phyloP scores from a whole-genome alignment of 2,329 filamentous ascomycete genomes.

The Trichophyton equinum region DNA sequence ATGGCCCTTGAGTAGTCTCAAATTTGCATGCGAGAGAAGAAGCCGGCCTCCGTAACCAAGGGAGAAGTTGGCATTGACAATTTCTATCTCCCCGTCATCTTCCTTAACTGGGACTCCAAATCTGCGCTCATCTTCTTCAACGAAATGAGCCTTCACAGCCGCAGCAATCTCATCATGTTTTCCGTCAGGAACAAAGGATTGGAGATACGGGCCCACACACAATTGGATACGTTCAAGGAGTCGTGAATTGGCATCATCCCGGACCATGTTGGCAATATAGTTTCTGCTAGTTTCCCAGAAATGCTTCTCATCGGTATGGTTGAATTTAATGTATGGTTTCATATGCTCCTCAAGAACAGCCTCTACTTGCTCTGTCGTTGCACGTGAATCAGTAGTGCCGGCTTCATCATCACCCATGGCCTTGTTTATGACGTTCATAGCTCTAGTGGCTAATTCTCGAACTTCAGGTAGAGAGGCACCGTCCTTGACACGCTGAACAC shows the following conservation, averaged over 20 bases:
- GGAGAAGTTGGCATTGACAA: constrained; percentile 96
- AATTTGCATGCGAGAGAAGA: constrained; percentile 86
- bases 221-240: constrained; percentile 58
- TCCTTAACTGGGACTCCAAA: constrained; percentile 74
- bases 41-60: constrained; percentile 97
- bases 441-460: constrained; percentile 72
- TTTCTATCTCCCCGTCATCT: constrained; percentile 84
- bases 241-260: constrained; percentile 76
- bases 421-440: constrained; percentile 76
- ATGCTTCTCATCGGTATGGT: constrained; percentile 48
- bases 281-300: constrained; percentile 54
- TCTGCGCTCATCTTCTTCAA: constrained; percentile 76
- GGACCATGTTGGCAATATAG: constrained; percentile 74
- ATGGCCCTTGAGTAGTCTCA: constrained; percentile 88
- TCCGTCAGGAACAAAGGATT: constrained; percentile 51
- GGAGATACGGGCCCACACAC: constrained; percentile 63
- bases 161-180: constrained; percentile 55
- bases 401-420: constrained; percentile 68
- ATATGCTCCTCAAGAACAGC: constrained; percentile 61
- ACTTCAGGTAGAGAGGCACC: constrained; percentile 90
- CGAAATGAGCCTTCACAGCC: constrained; percentile 62
- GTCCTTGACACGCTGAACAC: constrained; percentile 78
- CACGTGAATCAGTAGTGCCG: constrained; percentile 49
- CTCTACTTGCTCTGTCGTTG: constrained; percentile 56
- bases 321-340: constrained; percentile 53